Conservation (phyloP, 2,329 filamentous ascomycete genomes). For the Leptodontidium sp. region DNA sequence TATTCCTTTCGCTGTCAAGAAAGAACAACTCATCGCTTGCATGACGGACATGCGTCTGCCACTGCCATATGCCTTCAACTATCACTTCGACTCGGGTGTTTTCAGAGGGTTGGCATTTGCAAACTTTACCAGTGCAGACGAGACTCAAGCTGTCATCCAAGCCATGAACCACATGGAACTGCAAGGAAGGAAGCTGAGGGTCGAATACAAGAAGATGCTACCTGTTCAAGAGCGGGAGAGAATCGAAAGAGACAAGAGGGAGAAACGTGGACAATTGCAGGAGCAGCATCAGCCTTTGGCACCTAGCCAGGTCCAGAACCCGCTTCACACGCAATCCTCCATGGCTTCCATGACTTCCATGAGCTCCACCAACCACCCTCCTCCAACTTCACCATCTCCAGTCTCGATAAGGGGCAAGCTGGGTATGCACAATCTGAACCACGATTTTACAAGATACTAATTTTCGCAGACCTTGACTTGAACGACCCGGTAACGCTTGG, state of each 20-base stretch:
- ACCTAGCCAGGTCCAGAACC: slow-evolving; percentile 48
- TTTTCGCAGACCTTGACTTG: slow-evolving; percentile 71
- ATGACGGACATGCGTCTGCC: slow-evolving; percentile 96
- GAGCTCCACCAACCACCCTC: slow-evolving; percentile 59
- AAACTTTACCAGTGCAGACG: slow-evolving; percentile 95
- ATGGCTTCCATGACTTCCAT: slow-evolving; percentile 73
- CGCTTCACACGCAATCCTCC: slow-evolving; percentile 85
- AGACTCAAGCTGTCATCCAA: slow-evolving; percentile 92
- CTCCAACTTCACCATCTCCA: slow-evolving; percentile 48
- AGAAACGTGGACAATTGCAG: slow-evolving; percentile 93
- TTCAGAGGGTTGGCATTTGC: slow-evolving; percentile 96
- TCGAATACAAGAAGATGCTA: slow-evolving; percentile 99
- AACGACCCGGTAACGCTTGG: slow-evolving; percentile 89
- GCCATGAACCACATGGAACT: slow-evolving; percentile 95
- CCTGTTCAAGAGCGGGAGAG: slow-evolving; percentile 92
- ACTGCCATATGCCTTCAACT: slow-evolving; percentile 98
- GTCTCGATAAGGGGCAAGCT: slow-evolving; percentile 43
- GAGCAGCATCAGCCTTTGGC: slow-evolving; percentile 87
- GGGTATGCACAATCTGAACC: slow-evolving; percentile 30
- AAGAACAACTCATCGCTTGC: slow-evolving; percentile 89
- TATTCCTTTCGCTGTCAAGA: slow-evolving; percentile 97
- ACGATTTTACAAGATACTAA: slow-evolving; percentile 27
- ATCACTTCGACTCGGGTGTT: slow-evolving; percentile 98
- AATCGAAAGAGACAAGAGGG: slow-evolving; percentile 96
- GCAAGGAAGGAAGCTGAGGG: slow-evolving; percentile 90